Evolutionary conservation across 2,329 filamentous ascomycete species (phyloP), one percentile per base, ranked within the genome.

Genomic region (Ilyonectria mors-panacis): DNA sequence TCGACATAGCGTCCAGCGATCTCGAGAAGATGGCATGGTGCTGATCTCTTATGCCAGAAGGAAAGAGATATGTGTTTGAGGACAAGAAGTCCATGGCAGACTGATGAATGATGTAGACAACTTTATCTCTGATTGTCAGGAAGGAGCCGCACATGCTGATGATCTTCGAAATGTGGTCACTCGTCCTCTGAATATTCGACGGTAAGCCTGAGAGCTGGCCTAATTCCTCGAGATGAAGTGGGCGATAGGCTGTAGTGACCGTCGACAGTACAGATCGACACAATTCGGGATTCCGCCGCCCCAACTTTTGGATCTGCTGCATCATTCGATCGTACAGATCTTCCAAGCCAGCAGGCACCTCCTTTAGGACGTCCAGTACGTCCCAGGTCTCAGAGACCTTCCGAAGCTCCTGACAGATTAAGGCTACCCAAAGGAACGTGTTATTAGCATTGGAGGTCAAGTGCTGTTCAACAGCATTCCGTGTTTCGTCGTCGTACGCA

Each of bases 1-100:
- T 55, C 1, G 54, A 69, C 35, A 85, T 73, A 4, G 68, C 61
- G 17, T 77, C 6, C 2, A 85, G 60, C 6, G 81, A 85, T 26
- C 68, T 73, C 4, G 64, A 73, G 58, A 81, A 78, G 8, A 85
- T 78, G 0, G 3, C 6, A 17, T 73, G 39, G 60, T 85, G 80
- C 19, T 71, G 62, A 2, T 71, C 47, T 30, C 59, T 47, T 4
- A 57, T 33, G 3, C 80, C 77, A 23, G 19, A 50, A 10, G 78
- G 76, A 44, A 82, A 80, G 6, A 83, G 57, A 59, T 55, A 67
- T 69, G 7, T 74, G 62, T 19, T 70, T 37, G 84, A 44, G 30
- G 23, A 26, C 2, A 86, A 61, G 67, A 76, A 83, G 21, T 85
- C 83, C 67, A 83, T 83, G 1, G 81, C 83, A 5, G 82, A 84